Base-by-base conservation (phyloP, 2,329 filamentous ascomycete species). In the Fusarium pseudoanthophilum region DNA sequence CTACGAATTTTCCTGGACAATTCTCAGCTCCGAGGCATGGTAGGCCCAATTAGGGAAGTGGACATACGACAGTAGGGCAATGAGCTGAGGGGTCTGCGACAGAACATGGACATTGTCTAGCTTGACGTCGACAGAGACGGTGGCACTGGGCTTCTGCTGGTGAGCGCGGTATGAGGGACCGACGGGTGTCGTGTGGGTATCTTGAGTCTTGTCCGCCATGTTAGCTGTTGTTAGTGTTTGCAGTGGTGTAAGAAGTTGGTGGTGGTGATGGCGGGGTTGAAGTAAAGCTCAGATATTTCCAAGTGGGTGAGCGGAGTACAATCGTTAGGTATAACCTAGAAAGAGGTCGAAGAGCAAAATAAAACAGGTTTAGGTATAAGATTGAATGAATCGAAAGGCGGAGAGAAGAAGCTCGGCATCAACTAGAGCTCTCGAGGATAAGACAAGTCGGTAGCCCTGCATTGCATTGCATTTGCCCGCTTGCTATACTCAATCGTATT, bases 21-120 rank as follows among this genome's bases (percentile, higher is more conserved):
- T 60, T 39, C 67, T 80, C 65, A 79, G 78, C 52, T 65, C 39
- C 37, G 46, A 48, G 53, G 56, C 64, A 58, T 71, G n/a, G 28
- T 69, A 69, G 43, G 71, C 60, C 64, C 39, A 48, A 56, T 52
- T 53, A 56, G 65, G 57, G 45, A 52, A 58, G 56, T 61, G 57
- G 75, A 90, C 95, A 87, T 91, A 98, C 96, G 96, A 98, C 84
- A 99, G 89, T 75, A 99, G 89, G 74, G 96, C 95, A 84, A 99
- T 99, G 75, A 99, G 89, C 86, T 99, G 96, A 55, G 96, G 95
- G 16, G 96, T 98, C 84, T 98, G 96, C 36, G 93, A 90, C 51
- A 99, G 87, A 74, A 97, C 92, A 81, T 95, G 92, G 74, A 99
- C 94, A 86, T 97, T 98, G 71, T 95, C 92, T 79, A 94, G 92